Conservation (phyloP, 2,329 filamentous ascomycete genomes). For the Plectosphaerella plurivora region DNA sequence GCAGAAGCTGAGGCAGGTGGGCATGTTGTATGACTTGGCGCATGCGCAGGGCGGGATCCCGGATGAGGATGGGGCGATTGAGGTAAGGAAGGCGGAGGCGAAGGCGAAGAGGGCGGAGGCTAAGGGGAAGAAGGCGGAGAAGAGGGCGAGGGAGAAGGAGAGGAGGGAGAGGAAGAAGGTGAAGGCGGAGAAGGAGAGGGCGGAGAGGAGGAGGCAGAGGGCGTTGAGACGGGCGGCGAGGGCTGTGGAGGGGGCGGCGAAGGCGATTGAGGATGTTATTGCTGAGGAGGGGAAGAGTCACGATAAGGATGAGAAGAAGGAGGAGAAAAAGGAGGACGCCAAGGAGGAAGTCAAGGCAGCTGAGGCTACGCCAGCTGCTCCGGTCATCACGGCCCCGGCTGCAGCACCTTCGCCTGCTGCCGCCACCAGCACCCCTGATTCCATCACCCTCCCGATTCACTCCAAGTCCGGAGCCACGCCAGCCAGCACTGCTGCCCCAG, state of each 20-base stretch:
- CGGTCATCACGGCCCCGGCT: not conserved
- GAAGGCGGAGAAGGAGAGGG: constrained; percentile 14
- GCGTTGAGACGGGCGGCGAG: constrained; percentile 7
- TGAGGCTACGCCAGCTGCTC: not conserved
- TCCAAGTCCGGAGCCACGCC: not conserved
- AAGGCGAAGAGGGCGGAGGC: constrained; percentile 21
- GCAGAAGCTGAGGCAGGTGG: constrained; percentile 60
- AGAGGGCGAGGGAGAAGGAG: not conserved
- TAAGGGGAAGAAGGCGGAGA: constrained; percentile 17
- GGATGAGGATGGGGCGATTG: constrained; percentile 39
- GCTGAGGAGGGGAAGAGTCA: not conserved
- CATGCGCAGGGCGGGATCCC: constrained; percentile 53
- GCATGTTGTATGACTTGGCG: constrained; percentile 56
- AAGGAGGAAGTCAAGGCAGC: constrained; percentile 9
- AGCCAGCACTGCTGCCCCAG: too few species aligned
- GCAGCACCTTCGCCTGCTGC: not conserved
- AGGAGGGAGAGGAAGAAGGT: constrained; percentile 15
- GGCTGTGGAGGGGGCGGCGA: constrained; percentile 13
- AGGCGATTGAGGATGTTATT: constrained; percentile 9
- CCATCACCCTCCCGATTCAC: not conserved
- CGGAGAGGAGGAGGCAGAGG: constrained; percentile 4
- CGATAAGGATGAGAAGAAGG: constrained; percentile 11
- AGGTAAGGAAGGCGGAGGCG: constrained; percentile 16
- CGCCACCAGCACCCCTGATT: not conserved
- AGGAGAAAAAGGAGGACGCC: constrained; percentile 13